Base-by-base conservation (phyloP, 495 filamentous ascomycete genomes). In the Penicillium cosmopolitanum region DNA sequence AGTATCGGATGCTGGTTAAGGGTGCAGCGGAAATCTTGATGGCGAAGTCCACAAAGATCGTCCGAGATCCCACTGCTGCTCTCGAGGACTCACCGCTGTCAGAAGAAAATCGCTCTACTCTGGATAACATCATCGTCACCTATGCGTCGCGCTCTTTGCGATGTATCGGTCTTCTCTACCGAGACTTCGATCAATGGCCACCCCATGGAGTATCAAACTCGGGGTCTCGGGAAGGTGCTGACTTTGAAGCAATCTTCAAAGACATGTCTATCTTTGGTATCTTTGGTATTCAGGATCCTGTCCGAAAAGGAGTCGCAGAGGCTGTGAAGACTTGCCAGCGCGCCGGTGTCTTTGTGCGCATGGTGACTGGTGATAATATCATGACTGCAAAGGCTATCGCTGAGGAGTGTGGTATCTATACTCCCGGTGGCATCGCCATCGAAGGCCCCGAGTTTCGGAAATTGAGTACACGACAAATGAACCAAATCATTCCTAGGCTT, bases 321-420 rank as follows among this genome's bases (percentile, higher is more conserved):
- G 88, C 92, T 6, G 91, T 96, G n/a, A 71, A 77, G 19, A 80
- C 85, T 53, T 92, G 89, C 53, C 86, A 91, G 62, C 75, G 82
- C 23, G 92, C 92, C 34, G 92, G 92, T 62, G 90, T 96, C 46
- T 87, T 86, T 63, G 91, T 95, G 13, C 86, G 90, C 36, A 96
- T 96, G 92, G 92, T 96, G 15, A 96, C 92, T 25, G 92, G 92
- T 56, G 92, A 96, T 66, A 96, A 95, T 62, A 80, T 92, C 53
- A 75, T 84, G 55, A 96, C 92, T 12, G 92, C 92, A n/a, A 88
- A 87, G 62, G 90, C 92, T 23, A 93, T 96, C 62, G 92, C 92
- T 7, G 70, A 82, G 33, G 89, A 95, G 63, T 95, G 92, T 74
- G 91, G 91, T 25, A 96, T 96, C 57, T 88, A 84, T 62, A 89